phyloP scores from a whole-genome alignment of 441 rosid species.

The Croton setiger region DNA sequence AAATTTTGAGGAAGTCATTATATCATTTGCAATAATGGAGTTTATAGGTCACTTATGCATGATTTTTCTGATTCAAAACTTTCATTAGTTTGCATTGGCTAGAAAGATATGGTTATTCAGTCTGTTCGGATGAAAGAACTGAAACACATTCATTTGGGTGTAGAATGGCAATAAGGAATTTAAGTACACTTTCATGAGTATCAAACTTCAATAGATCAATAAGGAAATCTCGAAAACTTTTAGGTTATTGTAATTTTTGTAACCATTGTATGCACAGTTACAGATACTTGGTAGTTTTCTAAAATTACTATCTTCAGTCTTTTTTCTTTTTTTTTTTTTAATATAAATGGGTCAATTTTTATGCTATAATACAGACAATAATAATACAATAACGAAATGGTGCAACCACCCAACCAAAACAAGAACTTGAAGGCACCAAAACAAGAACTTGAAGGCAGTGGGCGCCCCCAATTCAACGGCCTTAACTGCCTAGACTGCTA shows the following conservation, averaged over 20 bases:
- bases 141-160: background rate
- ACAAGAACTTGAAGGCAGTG: background rate
- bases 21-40: background rate
- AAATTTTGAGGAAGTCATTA: background rate
- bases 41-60: background rate
- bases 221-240: no score
- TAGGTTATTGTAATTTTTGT: no score
- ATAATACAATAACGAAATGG: no score
- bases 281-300: no score
- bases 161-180: background rate
- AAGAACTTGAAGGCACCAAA: background rate
- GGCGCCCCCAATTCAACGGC: background rate
- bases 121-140: background rate
- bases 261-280: no score
- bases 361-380: no score
- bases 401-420: no score
- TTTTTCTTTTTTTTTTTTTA: no score
- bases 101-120: background rate
- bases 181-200: background rate
- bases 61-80: background rate
- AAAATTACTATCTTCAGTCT: no score
- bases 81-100: background rate
- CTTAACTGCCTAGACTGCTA: no score
- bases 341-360: no score
- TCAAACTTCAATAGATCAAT: background rate